Base-by-base conservation (phyloP, 768 basidiomycete species). In the Tubosaeta sp. region DNA sequence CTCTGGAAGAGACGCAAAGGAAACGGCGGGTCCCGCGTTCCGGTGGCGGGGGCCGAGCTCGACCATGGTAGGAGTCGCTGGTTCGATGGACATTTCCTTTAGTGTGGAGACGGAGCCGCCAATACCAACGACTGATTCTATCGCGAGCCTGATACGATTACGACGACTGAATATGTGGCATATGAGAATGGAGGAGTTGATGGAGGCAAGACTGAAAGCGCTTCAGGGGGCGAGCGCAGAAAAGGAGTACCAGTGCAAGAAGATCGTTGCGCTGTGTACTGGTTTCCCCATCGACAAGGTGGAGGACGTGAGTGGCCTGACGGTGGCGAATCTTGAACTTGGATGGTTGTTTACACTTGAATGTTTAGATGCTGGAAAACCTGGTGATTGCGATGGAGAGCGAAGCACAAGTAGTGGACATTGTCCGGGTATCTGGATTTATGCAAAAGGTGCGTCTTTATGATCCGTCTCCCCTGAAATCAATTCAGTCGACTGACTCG, bases 181-280 rank as follows among this genome's bases (percentile, higher is more conserved):
- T 66, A 65, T 77, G 51, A 76, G 91, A 50, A 82, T 89, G 72
- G 85, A 92, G 61, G 79, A 81, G 51, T 62, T 95, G 54, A 80
- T 95, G 69, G 75, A 81, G 56, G 76, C 80, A 54, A 78, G 90
- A 54, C 70, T 97, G 53, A 78, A 79, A 62, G 75, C 76, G 31
- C 68, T 95, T 57, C 83, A 89, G 59, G 90, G 87, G 42, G 84
- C 85, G 29, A 87, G 86, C 60, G 86, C 87, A 16, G 91, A 93
- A 71, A 92, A 88, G 71, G 90, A 94, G 65, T 86, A 88, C 61
- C 86, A 93, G 69, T 95, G 91, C 73, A 86, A 89, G 72, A 94
- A 84, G 72, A 85, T 98, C 54, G 86, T 99, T 25, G 84, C 92
- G 13, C 73, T 94, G 38, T 95, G 91, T 67, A 89, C 91, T 4